Percentiles rank a stretch among this genome's conserved stretches.
These are phyloP conservation scores for Populus hybrid DNA, from an alignment of 441 rosid genomes.

Conservation along the genomic window DNA sequence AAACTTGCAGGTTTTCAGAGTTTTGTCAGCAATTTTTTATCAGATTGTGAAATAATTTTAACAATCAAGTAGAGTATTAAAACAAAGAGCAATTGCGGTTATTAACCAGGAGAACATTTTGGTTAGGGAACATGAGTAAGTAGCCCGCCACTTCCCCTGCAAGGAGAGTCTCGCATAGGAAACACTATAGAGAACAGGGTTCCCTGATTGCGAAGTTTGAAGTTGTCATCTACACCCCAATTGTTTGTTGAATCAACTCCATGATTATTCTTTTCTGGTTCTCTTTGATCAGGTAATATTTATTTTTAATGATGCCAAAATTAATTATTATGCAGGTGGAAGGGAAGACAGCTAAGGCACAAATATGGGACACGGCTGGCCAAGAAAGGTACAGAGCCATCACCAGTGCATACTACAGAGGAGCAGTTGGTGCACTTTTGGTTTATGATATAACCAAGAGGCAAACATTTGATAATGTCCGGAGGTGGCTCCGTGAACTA, in stretches of 20 bases:
- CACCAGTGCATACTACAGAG: slow-evolving; percentile 96
- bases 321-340: slow-evolving; percentile 48
- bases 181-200: neutral
- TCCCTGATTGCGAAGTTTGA: neutral
- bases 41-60: neutral
- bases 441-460: slow-evolving; percentile 94
- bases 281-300: neutral
- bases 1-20: neutral
- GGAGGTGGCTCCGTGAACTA: slow-evolving; percentile 81
- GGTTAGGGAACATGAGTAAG: neutral
- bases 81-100: neutral
- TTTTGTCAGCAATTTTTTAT: neutral
- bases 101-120: neutral
- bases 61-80: neutral
- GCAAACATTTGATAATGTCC: slow-evolving; percentile 79
- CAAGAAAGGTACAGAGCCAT: slow-evolving; percentile 93
- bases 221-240: neutral
- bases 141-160: neutral
- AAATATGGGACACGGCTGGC: slow-evolving; percentile 97
- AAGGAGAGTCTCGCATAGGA: neutral
- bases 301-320: neutral
- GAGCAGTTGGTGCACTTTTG: slow-evolving; percentile 90
- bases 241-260: neutral
- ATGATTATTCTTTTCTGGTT: neutral
- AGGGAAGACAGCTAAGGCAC: slow-evolving; percentile 93